Evolutionary conservation across 83 land plant species (phyloP).

Genomic region (Picea engelmannii): DNA sequence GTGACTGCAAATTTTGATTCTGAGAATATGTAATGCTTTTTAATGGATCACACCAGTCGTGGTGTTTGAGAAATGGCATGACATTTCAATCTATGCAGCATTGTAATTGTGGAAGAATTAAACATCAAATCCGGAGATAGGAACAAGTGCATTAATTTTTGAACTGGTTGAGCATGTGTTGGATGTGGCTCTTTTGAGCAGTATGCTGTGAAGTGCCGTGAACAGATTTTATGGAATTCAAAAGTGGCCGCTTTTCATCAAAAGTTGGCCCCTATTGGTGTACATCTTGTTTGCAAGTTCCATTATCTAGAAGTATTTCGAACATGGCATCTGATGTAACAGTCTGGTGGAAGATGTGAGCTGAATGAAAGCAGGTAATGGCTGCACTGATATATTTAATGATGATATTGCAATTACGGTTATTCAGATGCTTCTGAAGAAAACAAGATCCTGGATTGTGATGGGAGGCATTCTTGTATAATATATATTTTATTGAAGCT

Average conservation of each 20-base stretch:
- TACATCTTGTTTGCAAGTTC: conserved; percentile 10
- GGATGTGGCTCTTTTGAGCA: neutral
- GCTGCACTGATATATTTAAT: neutral
- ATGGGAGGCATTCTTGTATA: conserved; percentile 14
- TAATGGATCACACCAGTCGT: neutral
- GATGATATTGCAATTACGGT: neutral
- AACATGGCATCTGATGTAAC: neutral
- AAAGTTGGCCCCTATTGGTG: neutral
- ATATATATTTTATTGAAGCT: conserved; percentile 7
- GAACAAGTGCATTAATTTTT: conserved; percentile 4
- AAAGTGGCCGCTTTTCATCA: neutral
- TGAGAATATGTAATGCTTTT: conserved; percentile 8
- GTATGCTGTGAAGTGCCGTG: neutral
- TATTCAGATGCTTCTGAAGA: conserved; percentile 3
- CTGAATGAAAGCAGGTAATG: neutral
- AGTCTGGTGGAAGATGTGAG: neutral
- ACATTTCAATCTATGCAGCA: conserved; percentile 1
- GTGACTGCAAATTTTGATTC: conserved; percentile 11
- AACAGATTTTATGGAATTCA: neutral
- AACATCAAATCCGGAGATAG: neutral
- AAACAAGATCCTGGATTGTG: neutral
- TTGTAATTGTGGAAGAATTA: neutral
- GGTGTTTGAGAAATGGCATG: neutral
- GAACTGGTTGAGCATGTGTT: neutral
- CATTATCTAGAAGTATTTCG: neutral